Base-by-base conservation (phyloP, 257 asterid genomes). In the Anisodus tanguticus region DNA sequence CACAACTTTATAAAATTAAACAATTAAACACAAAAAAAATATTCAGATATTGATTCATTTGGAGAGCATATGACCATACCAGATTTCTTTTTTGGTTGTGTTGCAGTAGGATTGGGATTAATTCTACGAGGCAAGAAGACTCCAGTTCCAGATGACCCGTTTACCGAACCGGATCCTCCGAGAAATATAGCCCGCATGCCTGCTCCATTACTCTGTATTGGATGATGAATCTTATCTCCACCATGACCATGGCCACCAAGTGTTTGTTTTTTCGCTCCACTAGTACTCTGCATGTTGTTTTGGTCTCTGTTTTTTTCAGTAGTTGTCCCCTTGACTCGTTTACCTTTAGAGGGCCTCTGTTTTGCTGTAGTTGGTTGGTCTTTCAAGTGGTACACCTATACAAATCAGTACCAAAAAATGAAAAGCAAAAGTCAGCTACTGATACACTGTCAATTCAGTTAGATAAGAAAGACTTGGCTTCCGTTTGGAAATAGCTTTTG, bases 161-260 rank as follows among this genome's bases (percentile, higher is more conserved):
- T 86, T 83, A 58, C 79, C 0, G 90, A 64, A 4, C 92, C 91
- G 83, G 97, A 78, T 78, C 93, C 93, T 2, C 95, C 93, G 8
- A 95, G 94, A 71, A 93, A 93, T 51, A 95, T 87, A 0, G 97
- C 98, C 89, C 89, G 83, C 97, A 92, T 95, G 83, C 97, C 97
- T 91, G 97, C 90, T 84, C 98, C 97, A 85, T 16, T 41, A 66
- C 4, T 83, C 85, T 77, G 81, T 53, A 22, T 9, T 49, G 62
- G 43, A 47, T 37, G 19, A 59, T n/a, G 35, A 37, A 12, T 51
- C 37, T 79, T 89, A 62, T 78, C 62, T 6, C 53, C 53, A 69
- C 53, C 9, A 15, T 68, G 76, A 12, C 84, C 85, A 76, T 71
- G 84, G 3, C 71, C 60, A 47, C 35, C 45, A 41, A 49, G 4